phyloP scores from a whole-genome alignment of 2,329 filamentous ascomycete genomes.

The Claviceps arundinis region DNA sequence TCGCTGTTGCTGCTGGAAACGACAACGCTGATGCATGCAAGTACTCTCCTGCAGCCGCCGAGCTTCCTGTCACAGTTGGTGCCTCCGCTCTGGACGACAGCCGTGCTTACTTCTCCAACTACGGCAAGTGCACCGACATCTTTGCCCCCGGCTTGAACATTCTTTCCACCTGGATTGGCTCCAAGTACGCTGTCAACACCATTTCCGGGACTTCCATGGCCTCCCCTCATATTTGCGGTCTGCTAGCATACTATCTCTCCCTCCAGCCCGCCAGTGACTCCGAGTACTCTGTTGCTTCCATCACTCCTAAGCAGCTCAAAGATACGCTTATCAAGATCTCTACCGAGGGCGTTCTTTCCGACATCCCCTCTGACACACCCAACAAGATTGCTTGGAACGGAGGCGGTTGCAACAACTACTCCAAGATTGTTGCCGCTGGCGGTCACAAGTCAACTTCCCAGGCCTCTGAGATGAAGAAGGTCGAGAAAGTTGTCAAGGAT shows the following conservation, averaged over 20 bases:
- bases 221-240: slow-evolving; percentile 90
- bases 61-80: slow-evolving; percentile 88
- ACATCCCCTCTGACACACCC: slow-evolving; percentile 73
- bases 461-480: slow-evolving; percentile 37
- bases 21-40: slow-evolving; percentile 99
- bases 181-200: slow-evolving; percentile 91
- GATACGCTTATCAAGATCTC: slow-evolving; percentile 70
- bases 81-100: slow-evolving; percentile 86
- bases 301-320: slow-evolving; percentile 94
- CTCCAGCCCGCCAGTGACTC: slow-evolving; percentile 86
- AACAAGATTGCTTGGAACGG: slow-evolving; percentile 99
- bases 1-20: slow-evolving; percentile 95
- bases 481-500: slow-evolving; percentile 46
- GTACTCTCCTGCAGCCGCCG: slow-evolving; percentile 91
- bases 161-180: slow-evolving; percentile 95
- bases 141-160: slow-evolving; percentile 97
- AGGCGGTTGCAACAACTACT: slow-evolving; percentile 86
- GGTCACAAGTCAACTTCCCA: slow-evolving; percentile 47
- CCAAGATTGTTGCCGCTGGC: slow-evolving; percentile 62
- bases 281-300: slow-evolving; percentile 74
- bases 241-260: slow-evolving; percentile 94
- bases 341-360: slow-evolving; percentile 63
- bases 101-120: slow-evolving; percentile 99
- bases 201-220: slow-evolving; percentile 99
- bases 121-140: slow-evolving; percentile 97